These are phyloP conservation scores for Solanum chmielewskii DNA, from an alignment of 257 asterid species.

Conservation along the genomic window DNA sequence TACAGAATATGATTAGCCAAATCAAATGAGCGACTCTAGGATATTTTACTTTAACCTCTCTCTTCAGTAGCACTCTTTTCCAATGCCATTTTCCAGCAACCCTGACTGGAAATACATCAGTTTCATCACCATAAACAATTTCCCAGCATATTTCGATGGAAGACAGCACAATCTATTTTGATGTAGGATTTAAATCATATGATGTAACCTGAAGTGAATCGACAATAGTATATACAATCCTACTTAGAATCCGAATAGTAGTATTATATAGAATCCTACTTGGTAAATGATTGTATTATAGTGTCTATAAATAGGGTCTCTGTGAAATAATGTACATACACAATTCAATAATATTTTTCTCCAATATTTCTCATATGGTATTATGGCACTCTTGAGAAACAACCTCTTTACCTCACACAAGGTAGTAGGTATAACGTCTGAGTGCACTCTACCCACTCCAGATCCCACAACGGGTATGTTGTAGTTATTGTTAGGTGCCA, in stretches of 20 bases:
- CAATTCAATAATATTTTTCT: not conserved
- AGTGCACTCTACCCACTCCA: not conserved
- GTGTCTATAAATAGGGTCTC: not conserved
- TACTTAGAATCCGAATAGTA: not conserved
- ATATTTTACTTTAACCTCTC: not conserved
- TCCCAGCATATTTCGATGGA: not conserved
- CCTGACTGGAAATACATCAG: not conserved
- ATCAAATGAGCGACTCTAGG: not conserved
- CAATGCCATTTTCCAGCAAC: not conserved
- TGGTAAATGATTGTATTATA: not conserved
- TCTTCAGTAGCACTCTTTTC: not conserved
- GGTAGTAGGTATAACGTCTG: not conserved
- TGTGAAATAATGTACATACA: not conserved
- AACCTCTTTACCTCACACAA: not conserved
- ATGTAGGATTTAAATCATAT: not conserved
- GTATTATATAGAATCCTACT: not conserved
- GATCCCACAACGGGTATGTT: not conserved
- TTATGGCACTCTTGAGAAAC: not conserved
- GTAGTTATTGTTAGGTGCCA: not conserved
- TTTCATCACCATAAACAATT: not conserved
- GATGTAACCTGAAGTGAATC: not conserved
- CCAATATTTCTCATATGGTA: not conserved
- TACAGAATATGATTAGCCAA: not conserved
- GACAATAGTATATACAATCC: not conserved
- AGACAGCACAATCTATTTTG: not conserved